Base-by-base conservation (phyloP, 345 rosid species). In the Capsella bursapastoris region DNA sequence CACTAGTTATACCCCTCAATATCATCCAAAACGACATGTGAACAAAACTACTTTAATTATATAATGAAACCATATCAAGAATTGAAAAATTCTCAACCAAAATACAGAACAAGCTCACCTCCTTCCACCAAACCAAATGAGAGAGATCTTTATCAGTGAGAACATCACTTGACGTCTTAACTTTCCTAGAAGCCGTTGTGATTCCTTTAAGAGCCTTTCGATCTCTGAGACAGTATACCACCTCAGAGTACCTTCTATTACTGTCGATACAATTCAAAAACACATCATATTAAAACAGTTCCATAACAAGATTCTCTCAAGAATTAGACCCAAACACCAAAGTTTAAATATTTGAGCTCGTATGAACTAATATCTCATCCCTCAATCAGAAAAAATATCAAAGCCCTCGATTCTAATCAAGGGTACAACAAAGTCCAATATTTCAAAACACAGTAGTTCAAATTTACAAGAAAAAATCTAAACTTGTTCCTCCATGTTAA, bases 111-210 rank as follows among this genome's bases (percentile, higher is more conserved):
- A 27, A 3, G 35, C 3, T 7, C 52, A 91, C 98, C 90, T 94
- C 96, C 82, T 83, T 89, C 98, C 97, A 91, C 98, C 96, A 94
- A 7, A 83, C 47, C 52, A 94, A 52, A 72, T 91, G 93, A 63
- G 90, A 78, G 69, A 87, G 83, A 84, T 88, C 86, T 81, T 86
- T 89, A 28, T 89, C 96, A 65, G 63, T 81, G 52, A 85, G 79
- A 64, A 59, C 74, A 71, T 80, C 82, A 59, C 65, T 76, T 3
- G 82, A 58, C 53, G 73, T 77, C 81, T 81, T 87, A 45, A 56
- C 28, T 79, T 86, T 91, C 86, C 78, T 90, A 60, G 88, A 57
- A 71, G 78, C 61, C 70, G 85, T 86, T 7, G 81, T 22, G 47
- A 71, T 68, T 62, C 86, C 89, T 71, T 77, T 86, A 47, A 59